Percentiles rank a stretch among this genome's conserved stretches.
These are phyloP conservation scores for Entonaema liquescens DNA, from an alignment of 495 filamentous ascomycete species.

Conservation along the genomic window DNA sequence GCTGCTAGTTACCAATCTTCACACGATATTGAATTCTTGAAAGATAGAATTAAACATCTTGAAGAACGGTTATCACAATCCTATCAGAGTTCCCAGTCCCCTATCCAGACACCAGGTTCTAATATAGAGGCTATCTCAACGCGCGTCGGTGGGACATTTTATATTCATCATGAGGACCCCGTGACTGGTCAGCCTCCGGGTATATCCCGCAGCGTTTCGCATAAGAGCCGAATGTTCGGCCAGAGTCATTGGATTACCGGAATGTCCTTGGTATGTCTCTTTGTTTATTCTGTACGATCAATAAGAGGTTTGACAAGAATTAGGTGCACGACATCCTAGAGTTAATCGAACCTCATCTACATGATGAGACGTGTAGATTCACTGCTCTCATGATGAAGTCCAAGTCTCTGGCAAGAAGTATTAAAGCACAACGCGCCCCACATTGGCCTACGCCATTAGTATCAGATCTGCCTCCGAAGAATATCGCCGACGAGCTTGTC, in stretches of 20 bases:
- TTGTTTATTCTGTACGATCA: not conserved
- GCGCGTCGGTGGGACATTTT: slow-evolving; percentile 30
- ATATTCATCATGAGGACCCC: slow-evolving; percentile 32
- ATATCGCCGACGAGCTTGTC: slow-evolving; percentile 59
- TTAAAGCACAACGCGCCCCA: slow-evolving; percentile 55
- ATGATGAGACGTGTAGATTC: slow-evolving; percentile 45
- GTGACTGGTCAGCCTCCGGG: slow-evolving; percentile 35
- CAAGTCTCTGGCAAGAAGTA: slow-evolving; percentile 56
- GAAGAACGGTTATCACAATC: slow-evolving; percentile 56
- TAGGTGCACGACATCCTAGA: slow-evolving; percentile 54
- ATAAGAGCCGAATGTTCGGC: slow-evolving; percentile 64
- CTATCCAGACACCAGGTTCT: slow-evolving; percentile 26
- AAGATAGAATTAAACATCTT: slow-evolving; percentile 52
- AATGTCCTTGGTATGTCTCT: slow-evolving; percentile 49
- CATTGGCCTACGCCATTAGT: slow-evolving; percentile 51
- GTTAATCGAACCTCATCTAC: slow-evolving; percentile 49
- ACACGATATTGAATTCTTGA: slow-evolving; percentile 52
- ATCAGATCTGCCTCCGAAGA: slow-evolving; percentile 54
- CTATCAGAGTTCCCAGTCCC: slow-evolving; percentile 15
- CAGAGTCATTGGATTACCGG: slow-evolving; percentile 66
- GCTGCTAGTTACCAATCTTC: slow-evolving; percentile 42
- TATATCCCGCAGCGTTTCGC: slow-evolving; percentile 54
- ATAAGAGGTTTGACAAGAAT: slow-evolving; percentile 16
- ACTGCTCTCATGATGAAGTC: slow-evolving; percentile 50
- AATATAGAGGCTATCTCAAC: slow-evolving; percentile 40